A percentile compares a stretch with the other conserved stretches of the same genome.
phyloP scores from a whole-genome alignment of 768 basidiomycete genomes.

The Gyrodon lividus region DNA sequence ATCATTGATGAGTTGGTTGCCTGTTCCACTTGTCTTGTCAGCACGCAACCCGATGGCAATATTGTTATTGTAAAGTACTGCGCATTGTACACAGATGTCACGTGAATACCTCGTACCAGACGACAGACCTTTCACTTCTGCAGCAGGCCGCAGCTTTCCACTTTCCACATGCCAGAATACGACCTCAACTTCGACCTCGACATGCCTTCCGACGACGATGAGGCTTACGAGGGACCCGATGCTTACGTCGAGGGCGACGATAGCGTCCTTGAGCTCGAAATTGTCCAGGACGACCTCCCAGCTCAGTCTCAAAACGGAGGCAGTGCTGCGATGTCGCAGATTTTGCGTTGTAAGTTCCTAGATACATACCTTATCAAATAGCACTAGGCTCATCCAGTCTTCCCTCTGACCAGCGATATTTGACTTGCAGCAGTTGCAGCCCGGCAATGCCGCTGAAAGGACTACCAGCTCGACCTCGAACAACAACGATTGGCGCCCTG shows the following conservation, averaged over 20 bases:
- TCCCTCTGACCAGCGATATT: slow-evolving; percentile 23
- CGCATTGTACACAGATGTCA: too few species aligned
- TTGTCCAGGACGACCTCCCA: slow-evolving; percentile 21
- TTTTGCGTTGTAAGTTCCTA: slow-evolving; percentile 29
- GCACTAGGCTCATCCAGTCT: slow-evolving; percentile 3
- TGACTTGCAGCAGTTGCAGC: slow-evolving; percentile 25
- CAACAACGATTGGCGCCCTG: neutral
- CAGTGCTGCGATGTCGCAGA: slow-evolving; percentile 21
- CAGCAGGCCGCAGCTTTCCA: neutral
- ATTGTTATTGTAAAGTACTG: too few species aligned
- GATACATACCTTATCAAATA: neutral
- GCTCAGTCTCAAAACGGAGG: neutral
- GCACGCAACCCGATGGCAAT: too few species aligned
- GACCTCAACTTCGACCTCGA: slow-evolving; percentile 20
- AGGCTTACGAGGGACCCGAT: slow-evolving; percentile 34
- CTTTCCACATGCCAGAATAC: slow-evolving; percentile 19
- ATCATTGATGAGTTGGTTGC: too few species aligned
- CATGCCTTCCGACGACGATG: slow-evolving; percentile 28
- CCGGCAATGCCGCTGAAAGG: slow-evolving; percentile 12
- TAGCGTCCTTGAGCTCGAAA: slow-evolving; percentile 35
- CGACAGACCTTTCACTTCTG: too few species aligned
- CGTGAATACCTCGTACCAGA: too few species aligned
- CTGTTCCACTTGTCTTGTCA: too few species aligned
- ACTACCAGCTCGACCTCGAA: neutral
- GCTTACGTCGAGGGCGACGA: slow-evolving; percentile 36